A percentile compares a stretch with the other conserved stretches of the same genome.
Evolutionary conservation across 2,329 filamentous ascomycete species (phyloP).

Genomic region (Nemania bipapillata): DNA sequence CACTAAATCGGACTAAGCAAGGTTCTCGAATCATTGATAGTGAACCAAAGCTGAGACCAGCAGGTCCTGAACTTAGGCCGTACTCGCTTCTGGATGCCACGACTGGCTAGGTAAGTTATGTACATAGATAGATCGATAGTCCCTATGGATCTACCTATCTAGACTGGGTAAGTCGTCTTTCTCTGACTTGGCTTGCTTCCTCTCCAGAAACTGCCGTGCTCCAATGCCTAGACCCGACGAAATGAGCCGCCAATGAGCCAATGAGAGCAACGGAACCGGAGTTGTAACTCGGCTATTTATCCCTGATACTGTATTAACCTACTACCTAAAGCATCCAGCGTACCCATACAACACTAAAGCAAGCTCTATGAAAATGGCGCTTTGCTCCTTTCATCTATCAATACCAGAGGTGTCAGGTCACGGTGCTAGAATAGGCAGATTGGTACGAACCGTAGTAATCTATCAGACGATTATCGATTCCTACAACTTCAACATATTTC

Average conservation of each 20-base stretch:
- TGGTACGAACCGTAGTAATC: not conserved
- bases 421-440: constrained; percentile 6
- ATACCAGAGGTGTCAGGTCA: not conserved
- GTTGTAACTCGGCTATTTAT: constrained; percentile 35
- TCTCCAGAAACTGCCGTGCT: constrained; percentile 38
- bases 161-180: not conserved
- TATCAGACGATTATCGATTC: not conserved
- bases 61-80: not conserved
- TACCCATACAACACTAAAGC: constrained; percentile 5
- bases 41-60: not conserved
- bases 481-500: not conserved
- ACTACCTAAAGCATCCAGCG: not conserved
- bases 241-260: constrained; percentile 24
- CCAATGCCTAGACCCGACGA: constrained; percentile 32
- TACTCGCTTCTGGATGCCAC: not conserved
- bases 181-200: constrained; percentile 16
- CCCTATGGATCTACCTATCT: not conserved
- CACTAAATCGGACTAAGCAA: not conserved
- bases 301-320: constrained; percentile 3
- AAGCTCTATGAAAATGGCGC: constrained; percentile 10
- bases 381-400: constrained; percentile 10
- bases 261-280: constrained; percentile 19
- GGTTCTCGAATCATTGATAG: not conserved
- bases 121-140: not conserved
- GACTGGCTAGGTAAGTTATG: not conserved